Percentiles rank a stretch among this genome's conserved stretches.
Evolutionary conservation across 371 early-diverging fungal genomes (phyloP).

Genomic region (Mortierella sp.): DNA sequence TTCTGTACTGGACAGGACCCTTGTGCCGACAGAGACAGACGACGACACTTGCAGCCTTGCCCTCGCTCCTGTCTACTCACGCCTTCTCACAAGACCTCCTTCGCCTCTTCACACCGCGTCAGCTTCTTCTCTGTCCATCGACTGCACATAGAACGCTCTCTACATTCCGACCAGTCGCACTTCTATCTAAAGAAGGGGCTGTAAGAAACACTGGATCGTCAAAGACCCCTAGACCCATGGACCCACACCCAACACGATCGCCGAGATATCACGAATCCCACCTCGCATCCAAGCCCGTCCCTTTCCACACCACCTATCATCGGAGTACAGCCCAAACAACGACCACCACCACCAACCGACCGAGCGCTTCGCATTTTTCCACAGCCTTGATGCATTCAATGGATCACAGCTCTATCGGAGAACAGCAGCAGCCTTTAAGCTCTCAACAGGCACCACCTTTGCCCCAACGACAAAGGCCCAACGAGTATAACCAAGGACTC

Average conservation of each 20-base stretch:
- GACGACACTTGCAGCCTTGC: conserved; percentile 5
- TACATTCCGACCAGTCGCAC: background rate
- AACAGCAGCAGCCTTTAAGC: conserved; percentile 8
- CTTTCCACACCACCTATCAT: background rate
- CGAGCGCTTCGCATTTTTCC: conserved; percentile 3
- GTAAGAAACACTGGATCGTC: background rate
- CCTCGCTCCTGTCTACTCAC: background rate
- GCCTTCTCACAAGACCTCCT: background rate
- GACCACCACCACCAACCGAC: background rate
- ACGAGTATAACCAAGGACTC: background rate
- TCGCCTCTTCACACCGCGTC: background rate
- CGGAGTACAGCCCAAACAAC: background rate
- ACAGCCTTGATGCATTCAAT: conserved; percentile 8
- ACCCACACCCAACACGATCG: conserved; percentile 28
- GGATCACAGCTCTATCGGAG: background rate
- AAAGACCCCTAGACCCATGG: conserved; percentile 7
- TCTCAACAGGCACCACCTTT: background rate
- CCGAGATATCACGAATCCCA: conserved; percentile 23
- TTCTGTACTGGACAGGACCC: conserved; percentile 2
- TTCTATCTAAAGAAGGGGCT: background rate
- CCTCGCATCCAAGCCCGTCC: background rate
- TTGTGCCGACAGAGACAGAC: conserved; percentile 11
- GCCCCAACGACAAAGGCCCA: background rate
- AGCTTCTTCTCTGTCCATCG: background rate
- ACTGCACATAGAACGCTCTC: background rate